phyloP scores from a whole-genome alignment of 192 early-diverging fungal species.

The Phlyctochytrium bullatum region DNA sequence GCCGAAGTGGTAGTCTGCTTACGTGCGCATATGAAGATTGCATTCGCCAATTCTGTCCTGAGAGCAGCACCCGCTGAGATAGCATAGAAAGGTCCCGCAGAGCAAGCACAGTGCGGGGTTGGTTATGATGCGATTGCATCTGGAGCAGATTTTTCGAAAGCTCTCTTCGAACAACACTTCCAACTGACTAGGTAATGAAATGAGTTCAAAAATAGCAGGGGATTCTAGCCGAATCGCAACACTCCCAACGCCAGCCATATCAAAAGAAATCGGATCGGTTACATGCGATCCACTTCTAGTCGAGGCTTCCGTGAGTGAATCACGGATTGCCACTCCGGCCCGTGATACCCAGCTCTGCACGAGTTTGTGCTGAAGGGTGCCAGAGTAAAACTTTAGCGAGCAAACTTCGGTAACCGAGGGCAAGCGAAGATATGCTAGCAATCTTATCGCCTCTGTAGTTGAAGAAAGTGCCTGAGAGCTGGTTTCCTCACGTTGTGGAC shows the following conservation, averaged over 20 bases:
- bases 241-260: neutral
- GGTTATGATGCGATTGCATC: slow-evolving; percentile 78
- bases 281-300: slow-evolving; percentile 12
- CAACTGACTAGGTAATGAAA: slow-evolving; percentile 72
- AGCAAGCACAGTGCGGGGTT: slow-evolving; percentile 92
- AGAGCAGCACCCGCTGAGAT: slow-evolving; percentile 87
- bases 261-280: too few relatives aligned
- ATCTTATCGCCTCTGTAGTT: slow-evolving; percentile 69
- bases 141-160: slow-evolving; percentile 70
- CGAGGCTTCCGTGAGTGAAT: too few relatives aligned
- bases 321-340: neutral
- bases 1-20: neutral
- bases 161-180: slow-evolving; percentile 85
- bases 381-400: slow-evolving; percentile 6
- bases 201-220: slow-evolving; percentile 27
- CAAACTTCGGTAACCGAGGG: slow-evolving; percentile 57
- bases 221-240: slow-evolving; percentile 9
- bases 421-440: slow-evolving; percentile 66
- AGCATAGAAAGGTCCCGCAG: slow-evolving; percentile 92
- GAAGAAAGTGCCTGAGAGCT: too few relatives aligned
- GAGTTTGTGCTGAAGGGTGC: neutral
- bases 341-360: neutral
- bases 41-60: slow-evolving; percentile 90
- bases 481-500: slow-evolving; percentile 32
- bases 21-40: slow-evolving; percentile 71